Evolutionary conservation across 75 land plant species (phyloP), one percentile per base, ranked within the genome.

Genomic region (Cunninghamia lanceolata): DNA sequence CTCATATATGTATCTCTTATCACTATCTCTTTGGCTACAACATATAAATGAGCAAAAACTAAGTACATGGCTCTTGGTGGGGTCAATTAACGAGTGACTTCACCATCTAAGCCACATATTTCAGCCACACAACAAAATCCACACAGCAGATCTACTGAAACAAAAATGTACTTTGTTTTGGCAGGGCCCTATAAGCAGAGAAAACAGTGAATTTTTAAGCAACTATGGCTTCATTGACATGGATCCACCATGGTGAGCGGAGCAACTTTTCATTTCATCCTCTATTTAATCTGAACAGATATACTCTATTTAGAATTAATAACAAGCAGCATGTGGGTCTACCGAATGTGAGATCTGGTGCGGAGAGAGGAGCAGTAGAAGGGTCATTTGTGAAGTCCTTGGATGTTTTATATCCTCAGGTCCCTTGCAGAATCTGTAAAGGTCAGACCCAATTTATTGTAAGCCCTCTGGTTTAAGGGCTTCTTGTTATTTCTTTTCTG

Each of bases 351-450:
- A 70, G 74, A 70, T 70, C 35, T 32, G 30, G 35, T 70, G 35
- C 35, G 9, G 35, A 10, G 74, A 70, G 10, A 70, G 11, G 3
- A 30, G 35, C 74, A 70, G 35, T 14, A 79, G 0, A 79, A 39
- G 53, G 84, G 9, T 42, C 39, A 14, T 89, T 88, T 77, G 90
- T 73, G 45, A 89, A 88, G 82, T 90, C 90, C 38, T 80, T 89
- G 90, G 74, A 85, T 36, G 85, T 53, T 34, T 8, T 89, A 43
- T 87, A 89, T 83, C 74, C 90, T 75, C 86, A 66, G 32, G 53
- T 89, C 43, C 90, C 90, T 39, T 89, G 90, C 90, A 78, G 90
- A 17, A 34, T 83, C 34, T 89, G 90, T 84, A 83, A 54, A 89
- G 90, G 90, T 89, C 54, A 46, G 34, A 9, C n/a, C 30, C 16